These are phyloP conservation scores for Lachnellula suecica DNA, from an alignment of 2,329 filamentous ascomycete species.

Conservation along the genomic window DNA sequence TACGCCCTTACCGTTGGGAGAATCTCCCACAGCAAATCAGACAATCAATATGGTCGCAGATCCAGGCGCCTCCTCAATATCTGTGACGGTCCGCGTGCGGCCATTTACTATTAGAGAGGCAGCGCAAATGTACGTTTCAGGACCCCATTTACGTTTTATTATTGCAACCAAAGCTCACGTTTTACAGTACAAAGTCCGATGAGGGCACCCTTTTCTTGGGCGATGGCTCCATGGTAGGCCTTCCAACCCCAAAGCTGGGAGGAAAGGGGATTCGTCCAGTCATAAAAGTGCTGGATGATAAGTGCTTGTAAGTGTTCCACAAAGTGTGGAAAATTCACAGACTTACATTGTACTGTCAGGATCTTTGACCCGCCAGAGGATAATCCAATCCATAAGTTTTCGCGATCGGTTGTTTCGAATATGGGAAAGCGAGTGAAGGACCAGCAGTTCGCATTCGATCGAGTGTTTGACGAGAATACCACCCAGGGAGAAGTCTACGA, in stretches of 20 bases:
- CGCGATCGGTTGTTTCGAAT: constrained; percentile 71
- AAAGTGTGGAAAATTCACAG: background rate
- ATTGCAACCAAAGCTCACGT: constrained; percentile 12
- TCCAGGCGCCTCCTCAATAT: constrained; percentile 35
- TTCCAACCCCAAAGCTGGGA: constrained; percentile 78
- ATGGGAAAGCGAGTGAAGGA: constrained; percentile 93
- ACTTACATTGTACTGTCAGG: constrained; percentile 51
- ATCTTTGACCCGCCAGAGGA: constrained; percentile 98
- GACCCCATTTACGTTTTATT: too few relatives aligned
- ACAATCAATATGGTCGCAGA: constrained; percentile 25
- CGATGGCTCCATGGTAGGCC: constrained; percentile 89
- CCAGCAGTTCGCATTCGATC: constrained; percentile 94
- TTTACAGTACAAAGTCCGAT: constrained; percentile 54
- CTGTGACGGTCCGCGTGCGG: constrained; percentile 59
- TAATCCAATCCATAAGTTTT: constrained; percentile 85
- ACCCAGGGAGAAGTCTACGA: constrained; percentile 94
- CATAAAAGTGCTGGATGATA: constrained; percentile 94
- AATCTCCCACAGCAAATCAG: too few relatives aligned
- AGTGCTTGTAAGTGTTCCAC: constrained; percentile 73
- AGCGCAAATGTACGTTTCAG: constrained; percentile 72
- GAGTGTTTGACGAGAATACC: constrained; percentile 94
- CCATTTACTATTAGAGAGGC: constrained; percentile 88
- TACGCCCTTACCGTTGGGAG: too few relatives aligned
- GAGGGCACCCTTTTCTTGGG: constrained; percentile 92
- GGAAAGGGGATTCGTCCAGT: constrained; percentile 86